Conservation (phyloP, 106 monocot species). For the Acorus calamus region DNA sequence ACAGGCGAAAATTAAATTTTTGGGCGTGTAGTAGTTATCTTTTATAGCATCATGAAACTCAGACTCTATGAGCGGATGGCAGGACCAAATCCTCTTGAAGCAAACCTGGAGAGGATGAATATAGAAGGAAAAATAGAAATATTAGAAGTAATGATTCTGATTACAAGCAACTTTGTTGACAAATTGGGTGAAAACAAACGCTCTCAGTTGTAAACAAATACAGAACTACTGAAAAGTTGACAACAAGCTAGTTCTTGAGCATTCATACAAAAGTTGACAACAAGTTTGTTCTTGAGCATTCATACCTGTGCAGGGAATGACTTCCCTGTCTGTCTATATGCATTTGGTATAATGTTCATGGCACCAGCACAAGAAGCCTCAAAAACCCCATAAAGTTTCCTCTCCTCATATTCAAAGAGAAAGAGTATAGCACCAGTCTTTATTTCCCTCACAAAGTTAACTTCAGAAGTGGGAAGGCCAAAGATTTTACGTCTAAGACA, state of each 20-base stretch:
- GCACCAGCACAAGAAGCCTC: conserved; percentile 68
- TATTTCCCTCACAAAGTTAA: conserved; percentile 35
- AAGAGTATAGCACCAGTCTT: conserved; percentile 65
- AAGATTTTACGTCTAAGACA: conserved; percentile 47
- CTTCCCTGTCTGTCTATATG: conserved; percentile 31
- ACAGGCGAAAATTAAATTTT: conserved; percentile 23
- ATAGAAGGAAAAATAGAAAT: background rate
- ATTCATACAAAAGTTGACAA: too few relatives aligned
- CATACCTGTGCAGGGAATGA: conserved; percentile 77
- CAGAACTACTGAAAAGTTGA: too few relatives aligned
- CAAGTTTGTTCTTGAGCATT: background rate
- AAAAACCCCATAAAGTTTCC: conserved; percentile 74
- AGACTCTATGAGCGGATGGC: conserved; percentile 24
- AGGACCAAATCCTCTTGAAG: conserved; percentile 22
- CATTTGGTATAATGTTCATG: conserved; percentile 49
- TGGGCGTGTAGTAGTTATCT: conserved; percentile 20
- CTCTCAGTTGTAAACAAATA: too few relatives aligned
- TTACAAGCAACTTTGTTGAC: too few relatives aligned
- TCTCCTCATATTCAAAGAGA: conserved; percentile 71
- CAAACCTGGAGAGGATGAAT: conserved; percentile 14
- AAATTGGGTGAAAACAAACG: too few relatives aligned
- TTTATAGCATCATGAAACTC: conserved; percentile 27
- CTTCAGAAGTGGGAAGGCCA: conserved; percentile 38
- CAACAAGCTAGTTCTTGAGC: too few relatives aligned
- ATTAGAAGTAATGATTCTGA: background rate